Percentiles rank a stretch among this genome's conserved stretches.
phyloP scores from a whole-genome alignment of 257 asterid species.

The Gynochthodes officinalis region DNA sequence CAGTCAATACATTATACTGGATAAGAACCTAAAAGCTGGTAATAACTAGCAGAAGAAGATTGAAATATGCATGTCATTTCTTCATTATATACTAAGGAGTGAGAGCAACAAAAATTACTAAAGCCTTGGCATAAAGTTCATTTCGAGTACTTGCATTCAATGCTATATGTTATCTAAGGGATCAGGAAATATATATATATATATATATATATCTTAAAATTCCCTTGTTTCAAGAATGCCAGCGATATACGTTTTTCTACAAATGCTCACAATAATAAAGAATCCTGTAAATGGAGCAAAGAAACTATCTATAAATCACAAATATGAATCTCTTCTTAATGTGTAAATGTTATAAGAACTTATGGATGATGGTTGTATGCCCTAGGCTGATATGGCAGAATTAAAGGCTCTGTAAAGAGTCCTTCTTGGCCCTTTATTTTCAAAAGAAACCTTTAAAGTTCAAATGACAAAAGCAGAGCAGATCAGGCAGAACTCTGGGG shows the following conservation, averaged over 20 bases:
- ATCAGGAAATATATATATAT: too few species aligned
- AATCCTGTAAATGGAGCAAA: too few species aligned
- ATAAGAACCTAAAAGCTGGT: neutral
- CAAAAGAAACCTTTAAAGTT: conserved; percentile 1
- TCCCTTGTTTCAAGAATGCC: too few species aligned
- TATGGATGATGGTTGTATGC: neutral
- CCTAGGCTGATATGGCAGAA: neutral
- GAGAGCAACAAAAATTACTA: neutral
- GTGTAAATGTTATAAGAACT: too few species aligned
- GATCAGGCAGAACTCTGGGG: neutral
- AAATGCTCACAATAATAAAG: too few species aligned
- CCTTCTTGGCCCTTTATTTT: neutral
- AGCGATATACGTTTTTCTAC: too few species aligned
- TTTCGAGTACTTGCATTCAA: neutral
- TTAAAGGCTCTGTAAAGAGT: neutral
- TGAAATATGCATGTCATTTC: neutral
- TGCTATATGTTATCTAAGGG: too few species aligned
- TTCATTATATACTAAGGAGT: neutral
- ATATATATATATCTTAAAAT: too few species aligned
- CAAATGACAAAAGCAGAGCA: neutral
- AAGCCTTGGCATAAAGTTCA: neutral
- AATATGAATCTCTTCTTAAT: too few species aligned
- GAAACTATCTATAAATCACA: neutral
- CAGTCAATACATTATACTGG: neutral
- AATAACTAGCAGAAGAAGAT: neutral